Base-by-base conservation (phyloP, 257 asterid species). In the Nicotiana knightiana region DNA sequence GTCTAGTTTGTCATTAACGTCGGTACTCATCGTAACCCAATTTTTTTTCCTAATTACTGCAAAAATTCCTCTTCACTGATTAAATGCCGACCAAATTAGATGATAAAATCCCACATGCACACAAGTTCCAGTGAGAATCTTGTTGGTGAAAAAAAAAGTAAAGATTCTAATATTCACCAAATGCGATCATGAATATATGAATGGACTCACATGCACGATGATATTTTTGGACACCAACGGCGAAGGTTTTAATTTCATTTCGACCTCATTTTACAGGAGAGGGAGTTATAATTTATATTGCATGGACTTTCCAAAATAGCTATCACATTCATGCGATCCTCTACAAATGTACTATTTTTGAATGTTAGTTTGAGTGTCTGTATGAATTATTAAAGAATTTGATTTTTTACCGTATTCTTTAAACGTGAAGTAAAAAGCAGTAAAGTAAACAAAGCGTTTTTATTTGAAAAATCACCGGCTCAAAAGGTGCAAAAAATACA, bases 61-160 rank as follows among this genome's bases (percentile, higher is more conserved):
- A 73, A 73, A 48, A 73, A 73, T 73, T 73, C 62, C 4, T 48
- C 62, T 26, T 26, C 24, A 24, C 79, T 48, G 79, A 73, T 26
- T 48, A 73, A 71, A n/a, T 46, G 10, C 66, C 18, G 64, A 79
- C 54, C 65, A 70, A 35, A 64, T n/a, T 5, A 55, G 32, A 7
- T 26, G 53, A 43, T 46, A 5, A 70, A 71, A 80, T 79, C 57
- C 35, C 82, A 76, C 84, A 43, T 67, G 81, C 43, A 81, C 81
- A 85, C 81, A 82, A 79, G 80, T 57, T 77, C 61, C 81, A 43
- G 4, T 48, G 46, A 66, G 81, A 77, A 81, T 81, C 62, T 77
- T 82, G 59, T 78, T 37, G 79, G 62, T 73, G 7, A 48, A 48
- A 43, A 0, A 11, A 43, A 9, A 21, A 43, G 35, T 2, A 35